Evolutionary conservation across 176 grass and related monocot genomes (phyloP).

Genomic region (Cenchrus purpureus): DNA sequence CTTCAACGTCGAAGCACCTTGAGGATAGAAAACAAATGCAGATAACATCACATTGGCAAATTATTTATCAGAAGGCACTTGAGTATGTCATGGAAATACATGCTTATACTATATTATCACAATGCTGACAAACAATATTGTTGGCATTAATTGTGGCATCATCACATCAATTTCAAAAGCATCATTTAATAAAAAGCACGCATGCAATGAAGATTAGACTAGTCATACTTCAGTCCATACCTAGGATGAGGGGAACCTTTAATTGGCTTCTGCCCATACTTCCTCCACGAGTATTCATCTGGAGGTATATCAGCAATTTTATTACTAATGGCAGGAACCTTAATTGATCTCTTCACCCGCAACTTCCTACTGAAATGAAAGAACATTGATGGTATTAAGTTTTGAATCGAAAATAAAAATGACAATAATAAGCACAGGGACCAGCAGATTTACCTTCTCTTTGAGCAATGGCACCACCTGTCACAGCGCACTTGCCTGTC

Average conservation of each 20-base stretch:
- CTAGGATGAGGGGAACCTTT: conserved; percentile 99
- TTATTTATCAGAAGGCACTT: conserved; percentile 40
- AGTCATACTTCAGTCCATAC: conserved; percentile 51
- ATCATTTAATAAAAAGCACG: conserved; percentile 17
- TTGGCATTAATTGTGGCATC: conserved; percentile 27
- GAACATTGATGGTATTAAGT: conserved; percentile 28
- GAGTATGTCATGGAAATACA: conserved; percentile 33
- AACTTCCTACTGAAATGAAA: conserved; percentile 61
- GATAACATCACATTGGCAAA: conserved; percentile 20
- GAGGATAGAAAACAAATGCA: conserved; percentile 46
- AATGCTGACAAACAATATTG: conserved; percentile 16
- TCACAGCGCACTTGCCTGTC: conserved; percentile 73
- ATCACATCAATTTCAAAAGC: background rate
- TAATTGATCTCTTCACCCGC: conserved; percentile 86
- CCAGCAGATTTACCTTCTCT: conserved; percentile 65
- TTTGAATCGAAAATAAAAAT: conserved; percentile 25
- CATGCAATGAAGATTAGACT: conserved; percentile 8
- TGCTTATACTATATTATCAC: conserved; percentile 18
- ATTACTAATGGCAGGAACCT: conserved; percentile 96
- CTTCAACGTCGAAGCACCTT: conserved; percentile 34
- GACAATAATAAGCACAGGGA: background rate
- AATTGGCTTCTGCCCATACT: conserved; percentile 98
- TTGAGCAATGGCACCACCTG: conserved; percentile 86
- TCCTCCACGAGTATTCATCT: conserved; percentile 97
- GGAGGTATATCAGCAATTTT: conserved; percentile 96